Percentiles rank a stretch among this genome's conserved stretches.
Conservation (phyloP, 2,329 filamentous ascomycete species). For the Penicillium sp. region DNA sequence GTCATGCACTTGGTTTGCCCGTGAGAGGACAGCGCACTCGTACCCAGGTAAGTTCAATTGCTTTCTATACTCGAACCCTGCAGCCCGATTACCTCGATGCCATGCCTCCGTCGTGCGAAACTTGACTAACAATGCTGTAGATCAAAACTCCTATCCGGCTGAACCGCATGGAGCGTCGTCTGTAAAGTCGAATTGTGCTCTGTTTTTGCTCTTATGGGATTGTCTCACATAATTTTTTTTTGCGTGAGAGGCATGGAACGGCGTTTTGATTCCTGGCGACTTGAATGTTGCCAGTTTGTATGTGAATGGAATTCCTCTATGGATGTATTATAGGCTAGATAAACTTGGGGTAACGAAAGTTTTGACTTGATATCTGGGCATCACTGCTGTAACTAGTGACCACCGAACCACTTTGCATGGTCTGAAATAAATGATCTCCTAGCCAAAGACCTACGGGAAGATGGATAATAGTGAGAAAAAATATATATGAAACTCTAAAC, state of each 20-base stretch:
- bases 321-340: constrained; percentile 26
- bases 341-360: constrained; percentile 1
- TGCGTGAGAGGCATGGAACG: constrained; percentile 26
- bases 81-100: background rate
- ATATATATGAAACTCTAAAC: constrained; percentile 24
- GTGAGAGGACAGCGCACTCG: constrained; percentile 88
- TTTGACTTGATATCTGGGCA: background rate
- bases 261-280: constrained; percentile 28
- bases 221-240: constrained; percentile 19
- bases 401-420: background rate
- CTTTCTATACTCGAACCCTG: background rate
- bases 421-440: constrained; percentile 6
- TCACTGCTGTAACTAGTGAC: background rate
- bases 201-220: constrained; percentile 22
- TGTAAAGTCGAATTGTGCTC: constrained; percentile 27
- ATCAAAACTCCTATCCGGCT: constrained; percentile 61
- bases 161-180: constrained; percentile 60
- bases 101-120: background rate
- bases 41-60: constrained; percentile 59
- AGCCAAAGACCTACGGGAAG: constrained; percentile 1
- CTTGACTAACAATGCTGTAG: constrained; percentile 39
- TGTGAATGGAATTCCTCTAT: constrained; percentile 21
- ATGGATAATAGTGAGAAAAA: constrained; percentile 3
- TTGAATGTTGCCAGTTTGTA: constrained; percentile 14
- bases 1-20: constrained; percentile 90